Evolutionary conservation across 2,329 filamentous ascomycete species (phyloP).

Genomic region (Xylariaceae sp.): DNA sequence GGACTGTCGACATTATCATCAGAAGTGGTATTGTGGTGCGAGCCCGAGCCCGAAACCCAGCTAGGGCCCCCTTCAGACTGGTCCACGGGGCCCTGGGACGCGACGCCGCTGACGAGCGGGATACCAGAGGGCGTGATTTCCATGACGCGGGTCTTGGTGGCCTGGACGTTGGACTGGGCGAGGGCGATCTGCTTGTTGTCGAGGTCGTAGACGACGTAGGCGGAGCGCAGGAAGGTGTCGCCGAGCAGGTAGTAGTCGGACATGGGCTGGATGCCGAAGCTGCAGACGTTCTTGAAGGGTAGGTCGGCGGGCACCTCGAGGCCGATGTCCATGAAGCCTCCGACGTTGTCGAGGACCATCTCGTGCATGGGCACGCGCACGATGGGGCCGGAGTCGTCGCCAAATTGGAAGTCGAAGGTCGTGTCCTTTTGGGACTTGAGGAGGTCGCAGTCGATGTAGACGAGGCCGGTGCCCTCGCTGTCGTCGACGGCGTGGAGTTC

Average conservation of each 20-base stretch:
- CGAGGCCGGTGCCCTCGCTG: constrained; percentile 30
- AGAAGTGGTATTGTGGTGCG: constrained; percentile 7
- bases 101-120: constrained; percentile 42
- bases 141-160: constrained; percentile 40
- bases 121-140: constrained; percentile 41
- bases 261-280: constrained; percentile 48
- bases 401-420: constrained; percentile 40
- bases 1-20: constrained; percentile 16
- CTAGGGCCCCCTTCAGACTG: no score
- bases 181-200: constrained; percentile 46
- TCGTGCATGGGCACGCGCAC: constrained; percentile 33
- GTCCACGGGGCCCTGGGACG: constrained; percentile 31
- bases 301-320: constrained; percentile 26
- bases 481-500: constrained; percentile 39
- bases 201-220: constrained; percentile 53
- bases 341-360: constrained; percentile 38
- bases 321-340: constrained; percentile 22
- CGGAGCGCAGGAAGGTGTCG: constrained; percentile 43
- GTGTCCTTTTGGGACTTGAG: constrained; percentile 30
- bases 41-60: not conserved
- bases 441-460: constrained; percentile 39
- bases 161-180: constrained; percentile 49
- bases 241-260: constrained; percentile 40
- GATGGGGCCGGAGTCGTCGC: constrained; percentile 31
- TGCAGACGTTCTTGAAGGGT: constrained; percentile 43